phyloP scores from a whole-genome alignment of 768 basidiomycete species.

The Lyophyllum atratum region DNA sequence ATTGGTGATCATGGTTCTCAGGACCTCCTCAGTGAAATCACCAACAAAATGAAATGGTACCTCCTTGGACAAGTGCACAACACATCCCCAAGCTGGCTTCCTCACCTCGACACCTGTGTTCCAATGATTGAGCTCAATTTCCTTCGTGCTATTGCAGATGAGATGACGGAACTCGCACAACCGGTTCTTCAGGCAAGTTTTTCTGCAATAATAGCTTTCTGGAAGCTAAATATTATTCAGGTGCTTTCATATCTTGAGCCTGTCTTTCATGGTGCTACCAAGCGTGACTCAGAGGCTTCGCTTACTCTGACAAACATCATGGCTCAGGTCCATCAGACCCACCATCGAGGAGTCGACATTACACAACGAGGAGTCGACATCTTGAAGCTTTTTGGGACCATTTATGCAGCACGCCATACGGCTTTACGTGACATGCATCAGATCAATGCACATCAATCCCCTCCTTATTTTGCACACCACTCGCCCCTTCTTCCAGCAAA shows the following conservation, averaged over 20 bases:
- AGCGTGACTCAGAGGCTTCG: not conserved
- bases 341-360: no score
- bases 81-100: not conserved
- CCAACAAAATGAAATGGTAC: not conserved
- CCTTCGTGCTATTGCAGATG: not conserved
- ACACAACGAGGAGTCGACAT: not conserved
- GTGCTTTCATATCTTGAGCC: not conserved
- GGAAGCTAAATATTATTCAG: not conserved
- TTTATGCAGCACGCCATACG: not conserved
- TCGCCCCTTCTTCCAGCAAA: not conserved
- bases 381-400: not conserved
- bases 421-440: not conserved
- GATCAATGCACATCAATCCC: not conserved
- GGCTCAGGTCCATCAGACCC: not conserved
- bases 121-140: not conserved
- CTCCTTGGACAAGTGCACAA: not conserved
- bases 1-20: not conserved
- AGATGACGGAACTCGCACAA: not conserved
- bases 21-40: not conserved
- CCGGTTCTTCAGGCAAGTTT: not conserved
- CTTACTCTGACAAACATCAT: not conserved
- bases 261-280: not conserved
- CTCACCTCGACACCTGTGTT: not conserved
- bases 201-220: not conserved
- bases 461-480: not conserved